phyloP scores from a whole-genome alignment of 225 moss, liverwort and hornwort species.

The Bryum argenteum region DNA sequence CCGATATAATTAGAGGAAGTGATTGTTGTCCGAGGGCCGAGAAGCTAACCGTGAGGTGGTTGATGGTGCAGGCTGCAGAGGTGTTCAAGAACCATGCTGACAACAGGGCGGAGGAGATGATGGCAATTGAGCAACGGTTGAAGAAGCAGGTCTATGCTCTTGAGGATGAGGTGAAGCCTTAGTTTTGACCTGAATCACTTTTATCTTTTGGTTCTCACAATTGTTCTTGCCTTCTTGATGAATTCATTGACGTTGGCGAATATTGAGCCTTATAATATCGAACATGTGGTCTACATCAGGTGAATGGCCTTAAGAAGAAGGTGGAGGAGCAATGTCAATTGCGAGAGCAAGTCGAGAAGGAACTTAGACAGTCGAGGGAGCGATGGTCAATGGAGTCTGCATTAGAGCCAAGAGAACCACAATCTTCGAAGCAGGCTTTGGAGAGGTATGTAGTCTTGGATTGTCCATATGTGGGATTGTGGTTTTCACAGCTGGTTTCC shows the following conservation, averaged over 20 bases:
- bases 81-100: conserved; percentile 48
- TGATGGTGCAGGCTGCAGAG: conserved; percentile 53
- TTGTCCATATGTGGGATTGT: not conserved
- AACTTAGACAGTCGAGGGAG: conserved; percentile 35
- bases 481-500: too few relatives aligned
- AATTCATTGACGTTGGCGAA: too few relatives aligned
- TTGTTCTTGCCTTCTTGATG: too few relatives aligned
- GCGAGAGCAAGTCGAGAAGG: conserved; percentile 50
- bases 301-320: conserved; percentile 31
- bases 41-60: conserved; percentile 10
- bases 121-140: conserved; percentile 33
- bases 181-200: not conserved
- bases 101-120: conserved; percentile 42
- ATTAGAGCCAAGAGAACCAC: conserved; percentile 29
- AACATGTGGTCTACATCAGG: conserved; percentile 21
- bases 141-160: conserved; percentile 29
- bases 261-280: not conserved
- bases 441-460: conserved; percentile 32
- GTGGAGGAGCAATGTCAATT: conserved; percentile 34
- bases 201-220: not conserved
- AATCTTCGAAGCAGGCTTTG: conserved; percentile 27
- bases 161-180: conserved; percentile 35
- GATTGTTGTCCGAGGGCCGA: not conserved
- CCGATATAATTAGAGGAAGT: not conserved
- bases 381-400: conserved; percentile 28